phyloP scores from a whole-genome alignment of 805 yeast species.

The Pichia cephalocereana region DNA sequence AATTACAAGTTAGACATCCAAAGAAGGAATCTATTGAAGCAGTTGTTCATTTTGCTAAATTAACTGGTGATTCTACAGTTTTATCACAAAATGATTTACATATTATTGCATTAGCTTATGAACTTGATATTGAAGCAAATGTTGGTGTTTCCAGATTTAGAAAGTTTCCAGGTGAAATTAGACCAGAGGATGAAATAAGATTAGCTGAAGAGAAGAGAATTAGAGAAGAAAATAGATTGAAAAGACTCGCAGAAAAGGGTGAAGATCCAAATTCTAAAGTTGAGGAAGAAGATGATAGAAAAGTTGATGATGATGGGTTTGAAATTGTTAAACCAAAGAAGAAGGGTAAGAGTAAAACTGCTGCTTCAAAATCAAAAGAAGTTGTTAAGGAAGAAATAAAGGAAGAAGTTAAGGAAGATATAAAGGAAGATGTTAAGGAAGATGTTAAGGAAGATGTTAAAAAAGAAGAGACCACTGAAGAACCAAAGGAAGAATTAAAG shows the following conservation, averaged over 20 bases:
- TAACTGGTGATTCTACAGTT: constrained; percentile 88
- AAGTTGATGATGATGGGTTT: constrained; percentile 13
- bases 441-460: constrained; percentile 4
- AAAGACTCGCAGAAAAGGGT: neutral
- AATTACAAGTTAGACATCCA: constrained; percentile 69
- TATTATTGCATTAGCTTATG: constrained; percentile 84
- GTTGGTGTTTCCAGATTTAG: constrained; percentile 66
- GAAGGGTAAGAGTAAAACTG: constrained; percentile 3
- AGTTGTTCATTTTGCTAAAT: constrained; percentile 67
- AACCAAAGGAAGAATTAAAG: constrained; percentile 8
- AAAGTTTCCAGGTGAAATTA: constrained; percentile 49
- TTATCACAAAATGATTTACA: constrained; percentile 88
- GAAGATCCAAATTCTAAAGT: constrained; percentile 5
- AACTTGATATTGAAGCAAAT: constrained; percentile 64
- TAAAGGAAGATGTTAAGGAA: constrained; percentile 9
- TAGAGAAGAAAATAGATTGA: constrained; percentile 3
- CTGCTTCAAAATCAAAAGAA: neutral
- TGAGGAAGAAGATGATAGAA: constrained; percentile 10
- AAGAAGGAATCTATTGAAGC: constrained; percentile 48
- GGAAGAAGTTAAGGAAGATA: neutral
- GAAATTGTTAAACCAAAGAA: constrained; percentile 9
- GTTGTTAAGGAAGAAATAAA: neutral
- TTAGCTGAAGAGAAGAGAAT: constrained; percentile 18
- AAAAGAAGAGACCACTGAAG: constrained; percentile 4
- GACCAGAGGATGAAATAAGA: constrained; percentile 30